These are phyloP conservation scores for Filosporella fistucella DNA, from an alignment of 495 filamentous ascomycete genomes.

Conservation along the genomic window DNA sequence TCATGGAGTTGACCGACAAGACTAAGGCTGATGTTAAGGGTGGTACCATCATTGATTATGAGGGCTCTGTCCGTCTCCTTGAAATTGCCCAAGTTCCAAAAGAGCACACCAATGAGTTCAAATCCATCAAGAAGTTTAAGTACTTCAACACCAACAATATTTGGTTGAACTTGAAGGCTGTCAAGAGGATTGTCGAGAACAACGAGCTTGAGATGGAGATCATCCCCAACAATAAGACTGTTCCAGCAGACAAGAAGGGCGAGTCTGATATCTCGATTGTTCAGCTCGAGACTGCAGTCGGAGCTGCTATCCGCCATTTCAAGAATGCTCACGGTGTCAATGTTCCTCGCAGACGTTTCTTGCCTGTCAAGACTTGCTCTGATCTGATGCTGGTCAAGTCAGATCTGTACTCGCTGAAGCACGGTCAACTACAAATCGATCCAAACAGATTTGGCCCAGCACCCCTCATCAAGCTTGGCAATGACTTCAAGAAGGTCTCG, in stretches of 20 bases:
- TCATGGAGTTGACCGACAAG: conserved; percentile 99
- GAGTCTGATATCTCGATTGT: conserved; percentile 96
- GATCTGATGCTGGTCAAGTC: conserved; percentile 99
- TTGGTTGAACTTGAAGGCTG: conserved; percentile 96
- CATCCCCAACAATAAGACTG: conserved; percentile 98
- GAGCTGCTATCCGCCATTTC: conserved; percentile 98
- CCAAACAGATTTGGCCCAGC: conserved; percentile 93
- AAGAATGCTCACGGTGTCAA: conserved; percentile 98
- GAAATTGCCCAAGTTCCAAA: conserved; percentile 99
- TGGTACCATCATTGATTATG: conserved; percentile 99
- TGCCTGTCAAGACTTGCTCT: conserved; percentile 99
- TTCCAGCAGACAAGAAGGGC: conserved; percentile 98
- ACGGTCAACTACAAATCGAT: conserved; percentile 96
- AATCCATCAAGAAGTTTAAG: conserved; percentile 99
- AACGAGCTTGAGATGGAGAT: conserved; percentile 99
- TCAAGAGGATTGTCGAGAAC: conserved; percentile 98
- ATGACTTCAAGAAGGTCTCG: conserved; percentile 99
- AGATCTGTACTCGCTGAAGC: conserved; percentile 98
- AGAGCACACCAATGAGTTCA: conserved; percentile 99
- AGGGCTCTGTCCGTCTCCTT: conserved; percentile 89
- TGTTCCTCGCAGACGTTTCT: conserved; percentile 93
- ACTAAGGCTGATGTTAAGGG: conserved; percentile 99
- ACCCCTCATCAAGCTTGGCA: conserved; percentile 98
- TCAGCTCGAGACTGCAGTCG: conserved; percentile 97
- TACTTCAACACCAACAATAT: conserved; percentile 99